Evolutionary conservation across 805 yeast genomes (phyloP).

Genomic region (Metschnikowia dekortorum): DNA sequence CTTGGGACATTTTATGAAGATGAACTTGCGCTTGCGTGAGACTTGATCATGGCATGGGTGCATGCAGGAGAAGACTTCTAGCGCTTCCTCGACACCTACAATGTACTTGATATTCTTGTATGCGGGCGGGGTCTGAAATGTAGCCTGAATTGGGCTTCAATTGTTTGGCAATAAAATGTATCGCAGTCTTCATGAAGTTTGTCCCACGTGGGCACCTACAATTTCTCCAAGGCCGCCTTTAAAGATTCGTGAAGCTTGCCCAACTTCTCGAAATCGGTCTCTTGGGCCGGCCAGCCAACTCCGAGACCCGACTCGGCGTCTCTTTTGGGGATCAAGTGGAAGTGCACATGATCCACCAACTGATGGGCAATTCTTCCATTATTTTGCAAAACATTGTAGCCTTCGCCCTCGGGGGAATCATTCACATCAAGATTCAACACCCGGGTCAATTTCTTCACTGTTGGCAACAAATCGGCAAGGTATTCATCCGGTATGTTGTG

Average conservation of each 20-base stretch:
- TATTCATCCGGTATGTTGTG: constrained; percentile 93
- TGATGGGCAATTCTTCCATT: constrained; percentile 96
- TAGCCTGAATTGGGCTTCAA: not conserved
- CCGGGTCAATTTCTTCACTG: constrained; percentile 78
- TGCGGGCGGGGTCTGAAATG: not conserved
- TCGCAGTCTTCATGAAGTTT: not conserved
- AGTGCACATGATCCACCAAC: constrained; percentile 92
- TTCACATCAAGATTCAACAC: constrained; percentile 63
- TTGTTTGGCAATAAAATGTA: not conserved
- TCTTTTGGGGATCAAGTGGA: constrained; percentile 91
- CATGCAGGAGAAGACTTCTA: not conserved
- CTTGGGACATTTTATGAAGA: constrained; percentile 13
- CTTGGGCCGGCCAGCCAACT: constrained; percentile 93
- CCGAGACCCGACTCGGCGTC: constrained; percentile 68
- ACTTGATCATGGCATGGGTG: not conserved
- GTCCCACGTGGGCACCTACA: constrained; percentile 3
- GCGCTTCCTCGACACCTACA: not conserved
- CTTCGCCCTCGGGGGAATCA: constrained; percentile 59
- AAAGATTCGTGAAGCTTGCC: constrained; percentile 63
- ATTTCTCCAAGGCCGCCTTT: constrained; percentile 21
- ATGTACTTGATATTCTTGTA: not conserved
- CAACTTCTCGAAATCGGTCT: constrained; percentile 69
- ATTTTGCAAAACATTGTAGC: constrained; percentile 88
- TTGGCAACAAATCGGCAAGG: constrained; percentile 79
- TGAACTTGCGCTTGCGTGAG: not conserved